A percentile compares a stretch with the other conserved stretches of the same genome.
phyloP scores from a whole-genome alignment of 352 stramenopile species.

The Globisporangium alternatum region DNA sequence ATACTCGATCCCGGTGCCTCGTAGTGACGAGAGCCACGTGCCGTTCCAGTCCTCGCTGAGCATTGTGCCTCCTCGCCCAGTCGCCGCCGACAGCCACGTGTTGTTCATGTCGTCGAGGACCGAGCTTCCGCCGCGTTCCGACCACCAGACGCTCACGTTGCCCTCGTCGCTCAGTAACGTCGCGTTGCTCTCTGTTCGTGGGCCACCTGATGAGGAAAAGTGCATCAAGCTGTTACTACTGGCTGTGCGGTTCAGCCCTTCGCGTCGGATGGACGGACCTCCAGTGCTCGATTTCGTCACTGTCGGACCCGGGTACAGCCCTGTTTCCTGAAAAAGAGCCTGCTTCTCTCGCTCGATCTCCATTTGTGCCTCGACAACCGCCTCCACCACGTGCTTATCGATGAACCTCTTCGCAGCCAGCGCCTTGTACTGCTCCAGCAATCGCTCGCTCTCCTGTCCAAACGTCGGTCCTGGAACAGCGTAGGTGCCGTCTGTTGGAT shows the following conservation, averaged over 20 bases:
- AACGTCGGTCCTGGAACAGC: constrained; percentile 2
- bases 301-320: constrained; percentile 44
- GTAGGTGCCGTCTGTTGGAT: background rate
- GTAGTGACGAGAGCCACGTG: constrained; percentile 32
- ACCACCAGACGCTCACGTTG: constrained; percentile 40
- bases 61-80: constrained; percentile 28
- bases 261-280: constrained; percentile 1
- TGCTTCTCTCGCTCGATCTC: constrained; percentile 73
- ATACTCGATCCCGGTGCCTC: constrained; percentile 27
- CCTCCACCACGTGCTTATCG: constrained; percentile 71
- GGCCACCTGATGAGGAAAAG: constrained; percentile 22
- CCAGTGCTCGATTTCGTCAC: constrained; percentile 6
- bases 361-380: constrained; percentile 52
- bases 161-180: constrained; percentile 39
- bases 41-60: constrained; percentile 30
- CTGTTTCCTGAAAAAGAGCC: constrained; percentile 60
- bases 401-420: constrained; percentile 61
- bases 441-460: constrained; percentile 28
- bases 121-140: constrained; percentile 32
- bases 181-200: constrained; percentile 31
- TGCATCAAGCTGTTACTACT: constrained; percentile 24
- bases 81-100: constrained; percentile 40
- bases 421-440: constrained; percentile 50
- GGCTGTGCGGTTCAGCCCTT: constrained; percentile 12
- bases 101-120: constrained; percentile 38